A percentile compares a stretch with the other conserved stretches of the same genome.
These are phyloP conservation scores for Tolypocladium album DNA, from an alignment of 2,329 filamentous ascomycete genomes.

Conservation along the genomic window DNA sequence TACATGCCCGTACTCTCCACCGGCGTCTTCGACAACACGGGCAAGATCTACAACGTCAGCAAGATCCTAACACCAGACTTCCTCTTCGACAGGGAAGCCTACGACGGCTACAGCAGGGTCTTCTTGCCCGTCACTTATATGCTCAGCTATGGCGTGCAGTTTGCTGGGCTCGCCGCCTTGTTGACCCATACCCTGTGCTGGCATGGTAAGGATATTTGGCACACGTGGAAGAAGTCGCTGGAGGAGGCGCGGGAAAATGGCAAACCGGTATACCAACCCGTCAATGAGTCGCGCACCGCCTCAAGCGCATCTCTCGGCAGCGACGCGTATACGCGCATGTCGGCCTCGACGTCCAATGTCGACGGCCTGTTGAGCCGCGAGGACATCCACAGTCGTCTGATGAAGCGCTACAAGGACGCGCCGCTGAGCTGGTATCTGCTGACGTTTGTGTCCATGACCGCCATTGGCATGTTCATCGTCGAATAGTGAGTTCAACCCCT, in stretches of 20 bases:
- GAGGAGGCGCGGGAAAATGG: conserved; percentile 46
- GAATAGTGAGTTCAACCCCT: conserved; percentile 55
- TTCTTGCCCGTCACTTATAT: conserved; percentile 84
- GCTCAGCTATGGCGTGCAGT: conserved; percentile 76
- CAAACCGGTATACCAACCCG: conserved; percentile 41
- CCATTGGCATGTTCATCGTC: conserved; percentile 72
- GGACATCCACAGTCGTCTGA: conserved; percentile 75
- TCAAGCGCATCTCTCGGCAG: conserved; percentile 9
- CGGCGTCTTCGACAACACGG: conserved; percentile 77
- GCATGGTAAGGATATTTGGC: conserved; percentile 76
- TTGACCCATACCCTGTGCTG: conserved; percentile 74
- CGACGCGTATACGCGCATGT: conserved; percentile 11
- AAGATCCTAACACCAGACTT: conserved; percentile 70
- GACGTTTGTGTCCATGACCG: conserved; percentile 66
- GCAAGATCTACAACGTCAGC: conserved; percentile 69
- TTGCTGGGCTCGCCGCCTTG: conserved; percentile 69
- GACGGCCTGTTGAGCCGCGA: conserved; percentile 57
- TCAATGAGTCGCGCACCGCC: conserved; percentile 21
- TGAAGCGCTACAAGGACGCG: conserved; percentile 73
- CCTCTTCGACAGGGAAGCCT: conserved; percentile 65
- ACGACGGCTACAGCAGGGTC: conserved; percentile 71
- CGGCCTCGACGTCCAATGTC: conserved; percentile 26
- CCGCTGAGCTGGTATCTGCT: conserved; percentile 72
- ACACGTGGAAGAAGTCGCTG: conserved; percentile 61
- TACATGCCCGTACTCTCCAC: conserved; percentile 83